A percentile compares a stretch with the other conserved stretches of the same genome.
Conservation (phyloP, 1,284 basidiomycete species). For the Amylostereum areolatum region DNA sequence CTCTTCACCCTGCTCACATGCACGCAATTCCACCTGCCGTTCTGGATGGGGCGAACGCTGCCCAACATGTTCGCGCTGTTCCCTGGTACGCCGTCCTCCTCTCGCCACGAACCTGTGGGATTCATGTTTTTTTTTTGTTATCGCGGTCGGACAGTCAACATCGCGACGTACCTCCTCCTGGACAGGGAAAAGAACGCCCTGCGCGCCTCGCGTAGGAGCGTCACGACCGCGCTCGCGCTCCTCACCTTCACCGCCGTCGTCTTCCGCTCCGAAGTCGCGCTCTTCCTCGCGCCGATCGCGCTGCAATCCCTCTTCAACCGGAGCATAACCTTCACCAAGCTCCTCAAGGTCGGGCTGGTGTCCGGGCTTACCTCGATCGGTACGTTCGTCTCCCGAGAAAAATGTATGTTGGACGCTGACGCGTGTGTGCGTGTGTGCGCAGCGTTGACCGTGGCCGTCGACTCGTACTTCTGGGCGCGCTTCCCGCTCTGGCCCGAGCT, state of each 20-base stretch:
- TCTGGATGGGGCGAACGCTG: conserved; percentile 89
- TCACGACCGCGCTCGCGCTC: conserved; percentile 36
- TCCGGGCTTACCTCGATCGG: conserved; percentile 53
- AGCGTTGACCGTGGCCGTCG: conserved; percentile 65
- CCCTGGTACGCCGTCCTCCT: conserved; percentile 44
- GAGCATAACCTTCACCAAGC: conserved; percentile 35
- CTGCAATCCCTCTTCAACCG: conserved; percentile 49
- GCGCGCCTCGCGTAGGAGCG: conserved; percentile 29
- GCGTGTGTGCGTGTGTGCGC: conserved; percentile 22
- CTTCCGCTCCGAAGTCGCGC: conserved; percentile 76
- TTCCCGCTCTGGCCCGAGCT: conserved; percentile 86
- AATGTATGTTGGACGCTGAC: not conserved
- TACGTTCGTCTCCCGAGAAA: conserved; percentile 25
- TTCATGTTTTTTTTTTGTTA: not conserved
- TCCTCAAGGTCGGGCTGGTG: conserved; percentile 49
- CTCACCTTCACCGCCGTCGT: conserved; percentile 70
- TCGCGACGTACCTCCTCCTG: conserved; percentile 54
- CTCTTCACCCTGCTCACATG: conserved; percentile 68
- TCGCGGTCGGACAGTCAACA: conserved; percentile 43
- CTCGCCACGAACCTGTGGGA: not conserved
- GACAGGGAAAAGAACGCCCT: conserved; percentile 36
- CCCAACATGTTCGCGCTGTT: conserved; percentile 92
- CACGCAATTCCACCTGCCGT: conserved; percentile 87
- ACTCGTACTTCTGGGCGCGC: conserved; percentile 83
- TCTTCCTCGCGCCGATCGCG: conserved; percentile 59